Evolutionary conservation across 345 rosid genomes (phyloP), one percentile per base, ranked within the genome.

Genomic region (Eucalyptus marginata): DNA sequence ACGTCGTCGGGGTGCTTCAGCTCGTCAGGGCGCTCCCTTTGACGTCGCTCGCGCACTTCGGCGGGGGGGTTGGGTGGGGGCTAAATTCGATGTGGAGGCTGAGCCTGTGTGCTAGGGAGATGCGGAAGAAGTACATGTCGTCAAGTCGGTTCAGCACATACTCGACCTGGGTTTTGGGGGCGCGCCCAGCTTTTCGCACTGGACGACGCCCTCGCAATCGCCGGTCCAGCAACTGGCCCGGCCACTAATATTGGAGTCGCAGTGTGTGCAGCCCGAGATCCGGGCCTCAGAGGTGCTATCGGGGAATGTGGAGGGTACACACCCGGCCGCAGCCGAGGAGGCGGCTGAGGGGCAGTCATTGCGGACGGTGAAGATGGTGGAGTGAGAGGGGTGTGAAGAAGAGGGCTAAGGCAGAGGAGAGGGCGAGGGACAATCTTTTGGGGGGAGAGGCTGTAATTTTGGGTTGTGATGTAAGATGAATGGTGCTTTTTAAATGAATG

Each of bases 161-260:
- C 90, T 95, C 96, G 33, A 94, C 96, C 87, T 93, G 80, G 86
- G 97, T 94, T 88, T 94, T 94, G 7, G 96, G 97, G 96, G 96
- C 52, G n/a, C 66, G 9, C 97, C 97, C 90, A 88, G 94, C 9
- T 89, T n/a, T n/a, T n/a, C n/a, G n/a, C n/a, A n/a, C n/a, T n/a
- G n/a, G n/a, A n/a, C n/a, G n/a, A n/a, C n/a, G n/a, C n/a, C n/a
- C 12, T 88, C 91, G 3, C 98, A 95, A 36, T 94, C 96, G 7
- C 97, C 96, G 1, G 95, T 95, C 86, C 92, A 29, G 13, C 98
- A 96, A 27, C 87, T 87, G 18, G 92, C 93, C 5, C 46, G 40
- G 7, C 93, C 93, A 10, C 79, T 52, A 49, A 58, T 87, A 22
- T 92, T 93, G 15, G 92, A 93, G 4, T 91, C 71, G 86, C 93